These are phyloP conservation scores for Ganoderma boninense DNA, from an alignment of 1,284 basidiomycete genomes.

Conservation along the genomic window DNA sequence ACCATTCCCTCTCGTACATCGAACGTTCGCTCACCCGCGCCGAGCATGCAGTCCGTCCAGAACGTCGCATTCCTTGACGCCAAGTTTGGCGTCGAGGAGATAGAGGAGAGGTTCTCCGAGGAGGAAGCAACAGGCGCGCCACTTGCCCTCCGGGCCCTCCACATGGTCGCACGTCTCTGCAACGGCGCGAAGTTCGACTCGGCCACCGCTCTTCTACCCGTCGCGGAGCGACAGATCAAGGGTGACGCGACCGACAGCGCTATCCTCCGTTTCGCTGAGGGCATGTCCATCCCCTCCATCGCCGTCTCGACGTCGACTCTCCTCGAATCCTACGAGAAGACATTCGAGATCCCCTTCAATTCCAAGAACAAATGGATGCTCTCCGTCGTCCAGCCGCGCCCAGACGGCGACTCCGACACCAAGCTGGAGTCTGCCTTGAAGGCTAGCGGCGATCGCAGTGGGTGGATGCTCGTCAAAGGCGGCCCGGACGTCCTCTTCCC, in stretches of 20 bases:
- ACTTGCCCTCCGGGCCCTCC: slow-evolving; percentile 43
- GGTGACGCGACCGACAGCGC: slow-evolving; percentile 75
- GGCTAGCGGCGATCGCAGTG: not conserved
- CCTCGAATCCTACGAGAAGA: slow-evolving; percentile 40
- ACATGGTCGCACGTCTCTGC: slow-evolving; percentile 62
- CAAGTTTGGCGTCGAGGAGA: slow-evolving; percentile 39
- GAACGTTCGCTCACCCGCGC: not conserved
- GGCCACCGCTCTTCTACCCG: slow-evolving; percentile 45
- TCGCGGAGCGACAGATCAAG: slow-evolving; percentile 56
- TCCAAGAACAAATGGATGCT: slow-evolving; percentile 77
- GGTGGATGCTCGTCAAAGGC: slow-evolving; percentile 60
- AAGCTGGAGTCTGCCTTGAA: slow-evolving; percentile 21
- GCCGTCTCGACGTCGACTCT: slow-evolving; percentile 36
- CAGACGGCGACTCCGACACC: slow-evolving; percentile 9
- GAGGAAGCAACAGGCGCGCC: slow-evolving; percentile 27
- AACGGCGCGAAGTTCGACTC: slow-evolving; percentile 68
- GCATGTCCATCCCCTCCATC: slow-evolving; percentile 40
- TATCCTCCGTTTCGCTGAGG: slow-evolving; percentile 66
- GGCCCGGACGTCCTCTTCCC: slow-evolving; percentile 67
- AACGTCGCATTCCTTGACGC: slow-evolving; percentile 52
- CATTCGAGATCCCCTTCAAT: slow-evolving; percentile 65
- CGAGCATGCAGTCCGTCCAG: slow-evolving; percentile 46
- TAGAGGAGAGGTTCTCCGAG: slow-evolving; percentile 38
- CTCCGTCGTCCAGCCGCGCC: slow-evolving; percentile 42
- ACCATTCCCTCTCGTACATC: not conserved